A percentile compares a stretch with the other conserved stretches of the same genome.
phyloP scores from a whole-genome alignment of 2,329 filamentous ascomycete genomes.

The Arthrobotrys pseudoclavata region DNA sequence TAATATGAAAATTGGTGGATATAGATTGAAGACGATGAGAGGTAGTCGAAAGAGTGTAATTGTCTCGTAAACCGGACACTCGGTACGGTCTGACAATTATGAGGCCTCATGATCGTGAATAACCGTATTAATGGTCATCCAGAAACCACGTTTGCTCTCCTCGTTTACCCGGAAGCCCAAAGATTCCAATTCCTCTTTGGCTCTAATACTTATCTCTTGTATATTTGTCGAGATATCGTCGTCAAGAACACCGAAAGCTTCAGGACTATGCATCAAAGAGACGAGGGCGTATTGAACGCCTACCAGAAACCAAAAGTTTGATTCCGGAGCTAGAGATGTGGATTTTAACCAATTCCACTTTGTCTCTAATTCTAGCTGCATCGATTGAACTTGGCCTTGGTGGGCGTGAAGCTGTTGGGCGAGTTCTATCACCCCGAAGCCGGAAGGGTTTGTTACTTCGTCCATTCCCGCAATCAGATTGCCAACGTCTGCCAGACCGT shows the following conservation, averaged over 20 bases:
- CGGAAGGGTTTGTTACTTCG: conserved; percentile 63
- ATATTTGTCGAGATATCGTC: background rate
- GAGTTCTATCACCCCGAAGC: conserved; percentile 17
- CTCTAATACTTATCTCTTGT: conserved; percentile 1
- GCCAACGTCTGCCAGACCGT: conserved; percentile 66
- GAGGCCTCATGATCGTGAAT: background rate
- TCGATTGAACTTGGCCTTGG: background rate
- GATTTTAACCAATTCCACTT: conserved; percentile 42
- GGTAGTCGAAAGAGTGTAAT: background rate
- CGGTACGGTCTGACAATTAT: background rate
- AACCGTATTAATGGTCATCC: conserved; percentile 18
- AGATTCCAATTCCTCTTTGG: conserved; percentile 13
- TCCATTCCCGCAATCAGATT: conserved; percentile 67
- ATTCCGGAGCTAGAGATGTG: conserved; percentile 22
- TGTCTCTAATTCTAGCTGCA: conserved; percentile 1
- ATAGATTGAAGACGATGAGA: background rate
- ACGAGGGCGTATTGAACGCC: conserved; percentile 39
- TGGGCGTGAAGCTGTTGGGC: conserved; percentile 4
- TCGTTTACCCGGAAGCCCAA: conserved; percentile 13
- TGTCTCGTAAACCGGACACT: conserved; percentile 21
- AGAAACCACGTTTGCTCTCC: conserved; percentile 37
- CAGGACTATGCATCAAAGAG: conserved; percentile 18
- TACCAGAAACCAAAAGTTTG: conserved; percentile 40
- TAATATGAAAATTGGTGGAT: too few species aligned
- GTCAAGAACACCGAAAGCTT: conserved; percentile 2